phyloP scores from a whole-genome alignment of 2,329 filamentous ascomycete genomes.

The Diaporthe caulivora region DNA sequence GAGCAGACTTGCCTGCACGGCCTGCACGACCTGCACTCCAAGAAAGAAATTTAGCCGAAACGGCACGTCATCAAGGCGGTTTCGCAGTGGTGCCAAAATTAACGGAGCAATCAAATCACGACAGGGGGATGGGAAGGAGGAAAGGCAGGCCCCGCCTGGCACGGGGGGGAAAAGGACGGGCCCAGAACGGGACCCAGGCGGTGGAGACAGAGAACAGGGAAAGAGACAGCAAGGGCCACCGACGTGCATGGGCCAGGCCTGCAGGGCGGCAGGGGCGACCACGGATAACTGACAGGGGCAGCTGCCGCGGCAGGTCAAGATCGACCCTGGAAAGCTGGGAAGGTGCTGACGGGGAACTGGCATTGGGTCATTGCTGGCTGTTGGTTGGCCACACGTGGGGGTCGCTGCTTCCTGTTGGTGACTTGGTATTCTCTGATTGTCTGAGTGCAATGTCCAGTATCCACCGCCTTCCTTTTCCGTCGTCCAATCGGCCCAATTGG shows the following conservation, averaged over 20 bases:
- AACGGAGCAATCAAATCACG: slow-evolving; percentile 31
- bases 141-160: too few relatives aligned
- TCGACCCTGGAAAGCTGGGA: slow-evolving; percentile 10
- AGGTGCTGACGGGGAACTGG: slow-evolving; percentile 22
- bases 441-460: too few relatives aligned
- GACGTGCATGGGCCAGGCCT: neutral
- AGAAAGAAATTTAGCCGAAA: slow-evolving; percentile 37
- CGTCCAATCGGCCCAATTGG: too few relatives aligned
- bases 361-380: neutral
- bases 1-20: neutral
- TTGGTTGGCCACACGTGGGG: slow-evolving; percentile 6
- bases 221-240: neutral
- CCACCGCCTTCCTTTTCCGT: slow-evolving; percentile 6
- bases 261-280: neutral
- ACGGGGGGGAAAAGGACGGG: too few relatives aligned
- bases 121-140: neutral
- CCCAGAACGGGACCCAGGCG: neutral
- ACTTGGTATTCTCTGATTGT: too few relatives aligned
- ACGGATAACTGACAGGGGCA: neutral
- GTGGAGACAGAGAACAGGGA: neutral
- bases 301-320: slow-evolving; percentile 19
- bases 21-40: neutral
- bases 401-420: neutral
- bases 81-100: slow-evolving; percentile 34
- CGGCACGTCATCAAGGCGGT: slow-evolving; percentile 39